Conservation (phyloP, 1,284 basidiomycete species). For the Ganoderma lingzhi region DNA sequence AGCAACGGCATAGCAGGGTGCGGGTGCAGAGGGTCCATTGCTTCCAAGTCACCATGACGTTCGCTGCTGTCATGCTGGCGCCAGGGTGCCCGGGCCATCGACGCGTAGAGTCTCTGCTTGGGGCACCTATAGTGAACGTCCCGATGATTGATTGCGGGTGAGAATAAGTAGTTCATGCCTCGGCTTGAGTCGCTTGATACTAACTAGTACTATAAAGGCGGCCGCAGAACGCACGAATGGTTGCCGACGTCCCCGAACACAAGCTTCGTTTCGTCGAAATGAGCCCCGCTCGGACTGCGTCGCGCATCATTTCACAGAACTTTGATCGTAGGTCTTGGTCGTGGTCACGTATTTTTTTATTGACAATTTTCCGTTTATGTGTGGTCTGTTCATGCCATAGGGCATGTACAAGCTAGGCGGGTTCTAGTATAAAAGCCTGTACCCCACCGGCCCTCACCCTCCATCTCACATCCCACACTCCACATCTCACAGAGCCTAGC, state of each 20-base stretch:
- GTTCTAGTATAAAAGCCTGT: background rate
- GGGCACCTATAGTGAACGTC: background rate
- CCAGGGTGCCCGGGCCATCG: background rate
- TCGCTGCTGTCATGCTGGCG: background rate
- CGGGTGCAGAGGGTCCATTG: background rate
- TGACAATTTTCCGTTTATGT: background rate
- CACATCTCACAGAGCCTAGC: background rate
- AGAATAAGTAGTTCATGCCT: background rate
- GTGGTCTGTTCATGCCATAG: background rate
- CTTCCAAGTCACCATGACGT: background rate
- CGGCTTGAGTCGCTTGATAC: too few species aligned
- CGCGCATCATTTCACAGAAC: conserved; percentile 1
- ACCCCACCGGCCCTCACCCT: too few species aligned
- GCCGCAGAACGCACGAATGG: background rate
- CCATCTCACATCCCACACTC: background rate
- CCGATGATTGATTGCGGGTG: too few species aligned
- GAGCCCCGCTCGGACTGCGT: background rate
- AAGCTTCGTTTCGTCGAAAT: background rate
- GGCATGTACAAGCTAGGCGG: background rate
- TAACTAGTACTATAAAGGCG: background rate
- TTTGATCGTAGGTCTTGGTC: background rate
- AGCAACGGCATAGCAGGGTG: background rate
- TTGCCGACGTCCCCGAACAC: background rate
- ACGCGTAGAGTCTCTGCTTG: background rate
- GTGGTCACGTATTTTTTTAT: background rate